These are phyloP conservation scores for Botryosphaeria agaves DNA, from an alignment of 2,329 filamentous ascomycete genomes.

Conservation along the genomic window DNA sequence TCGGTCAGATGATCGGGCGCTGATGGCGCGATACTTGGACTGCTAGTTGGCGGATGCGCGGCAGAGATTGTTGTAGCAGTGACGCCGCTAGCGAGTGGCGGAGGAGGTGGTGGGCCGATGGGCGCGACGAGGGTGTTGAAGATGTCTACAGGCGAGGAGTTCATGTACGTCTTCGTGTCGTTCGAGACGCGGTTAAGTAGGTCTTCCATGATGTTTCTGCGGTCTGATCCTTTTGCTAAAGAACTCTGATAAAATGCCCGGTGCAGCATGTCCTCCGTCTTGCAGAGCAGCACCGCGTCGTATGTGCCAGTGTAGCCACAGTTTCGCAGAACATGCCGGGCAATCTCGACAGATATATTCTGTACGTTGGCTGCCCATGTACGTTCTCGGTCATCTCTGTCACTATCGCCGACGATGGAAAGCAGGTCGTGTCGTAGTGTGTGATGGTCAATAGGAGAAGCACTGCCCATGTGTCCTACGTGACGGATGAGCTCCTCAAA, in stretches of 20 bases:
- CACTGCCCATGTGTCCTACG: conserved; percentile 11
- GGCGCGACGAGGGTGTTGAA: conserved; percentile 22
- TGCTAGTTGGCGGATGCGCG: no score
- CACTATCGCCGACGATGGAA: conserved; percentile 24
- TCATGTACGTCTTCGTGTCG: conserved; percentile 13
- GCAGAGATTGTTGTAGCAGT: no score
- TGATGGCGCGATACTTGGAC: no score
- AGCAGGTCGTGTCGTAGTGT: conserved; percentile 16
- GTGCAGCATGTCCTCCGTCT: no score
- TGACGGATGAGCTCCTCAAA: conserved; percentile 19
- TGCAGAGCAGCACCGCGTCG: no score
- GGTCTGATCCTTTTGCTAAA: no score
- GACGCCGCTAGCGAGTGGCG: no score
- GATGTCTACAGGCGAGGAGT: conserved; percentile 22
- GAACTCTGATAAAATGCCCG: no score
- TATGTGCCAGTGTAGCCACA: no score
- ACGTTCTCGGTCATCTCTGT: conserved; percentile 13
- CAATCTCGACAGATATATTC: conserved; percentile 27
- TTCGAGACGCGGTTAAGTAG: conserved; percentile 10
- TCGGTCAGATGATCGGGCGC: conserved; percentile 43
- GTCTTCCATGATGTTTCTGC: no score
- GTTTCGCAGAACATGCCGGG: conserved; percentile 21
- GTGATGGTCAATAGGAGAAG: conserved; percentile 12
- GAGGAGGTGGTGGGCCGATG: conserved; percentile 8
- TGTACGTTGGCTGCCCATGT: conserved; percentile 23